Evolutionary conservation across 495 filamentous ascomycete species (phyloP).

Genomic region (Xeromyces bisporus): DNA sequence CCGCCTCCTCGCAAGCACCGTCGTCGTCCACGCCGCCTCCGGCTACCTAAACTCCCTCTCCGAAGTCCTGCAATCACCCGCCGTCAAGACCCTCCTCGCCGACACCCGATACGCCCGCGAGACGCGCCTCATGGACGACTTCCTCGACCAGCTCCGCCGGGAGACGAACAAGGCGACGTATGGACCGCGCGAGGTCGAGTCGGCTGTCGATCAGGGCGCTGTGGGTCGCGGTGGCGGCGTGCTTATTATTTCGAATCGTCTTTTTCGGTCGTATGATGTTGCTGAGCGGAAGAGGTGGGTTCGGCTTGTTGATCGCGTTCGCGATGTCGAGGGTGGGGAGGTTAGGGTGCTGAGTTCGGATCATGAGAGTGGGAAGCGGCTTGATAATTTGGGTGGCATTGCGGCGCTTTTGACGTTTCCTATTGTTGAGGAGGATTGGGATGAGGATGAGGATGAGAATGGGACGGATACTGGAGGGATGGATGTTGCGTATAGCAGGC

Average conservation of each 20-base stretch:
- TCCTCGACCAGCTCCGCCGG: slow-evolving; percentile 59
- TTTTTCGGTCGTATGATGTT: slow-evolving; percentile 79
- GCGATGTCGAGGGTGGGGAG: slow-evolving; percentile 67
- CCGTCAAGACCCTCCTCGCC: slow-evolving; percentile 56
- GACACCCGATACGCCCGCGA: slow-evolving; percentile 80
- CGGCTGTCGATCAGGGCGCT: slow-evolving; percentile 74
- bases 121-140: slow-evolving; percentile 70
- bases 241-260: slow-evolving; percentile 64
- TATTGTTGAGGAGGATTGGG: slow-evolving; percentile 42
- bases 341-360: slow-evolving; percentile 75
- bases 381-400: slow-evolving; percentile 74
- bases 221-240: slow-evolving; percentile 74
- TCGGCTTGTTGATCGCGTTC: slow-evolving; percentile 75
- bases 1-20: slow-evolving; percentile 45
- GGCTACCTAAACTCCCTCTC: slow-evolving; percentile 74
- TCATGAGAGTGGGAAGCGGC: slow-evolving; percentile 80
- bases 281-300: slow-evolving; percentile 68
- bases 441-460: slow-evolving; percentile 17
- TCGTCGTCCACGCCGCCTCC: slow-evolving; percentile 68
- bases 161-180: slow-evolving; percentile 91
- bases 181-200: slow-evolving; percentile 68
- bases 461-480: neutral
- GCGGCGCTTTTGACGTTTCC: slow-evolving; percentile 87
- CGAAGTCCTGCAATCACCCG: slow-evolving; percentile 64
- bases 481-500: neutral